These are phyloP conservation scores for Aegle marmelos DNA, from an alignment of 345 rosid species.

Conservation along the genomic window DNA sequence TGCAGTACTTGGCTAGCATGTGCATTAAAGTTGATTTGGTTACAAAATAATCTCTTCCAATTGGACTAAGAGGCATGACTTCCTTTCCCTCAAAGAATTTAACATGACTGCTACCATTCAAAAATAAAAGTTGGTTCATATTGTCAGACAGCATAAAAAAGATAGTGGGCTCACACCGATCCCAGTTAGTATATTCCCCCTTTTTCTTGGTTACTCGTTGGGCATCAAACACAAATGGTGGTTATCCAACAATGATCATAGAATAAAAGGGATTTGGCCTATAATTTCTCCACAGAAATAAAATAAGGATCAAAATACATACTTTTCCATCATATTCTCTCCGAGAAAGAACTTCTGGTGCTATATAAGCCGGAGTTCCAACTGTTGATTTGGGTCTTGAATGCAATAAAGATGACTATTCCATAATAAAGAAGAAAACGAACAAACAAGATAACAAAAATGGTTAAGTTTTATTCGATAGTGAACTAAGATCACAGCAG, in stretches of 20 bases:
- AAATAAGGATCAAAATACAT: not conserved
- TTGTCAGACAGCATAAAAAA: not conserved
- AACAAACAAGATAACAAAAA: conserved; percentile 2
- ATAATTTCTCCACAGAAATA: not conserved
- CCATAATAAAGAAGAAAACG: conserved; percentile 9
- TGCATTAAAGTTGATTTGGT: conserved; percentile 10
- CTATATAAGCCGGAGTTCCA: conserved; percentile 93
- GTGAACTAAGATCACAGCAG: not conserved
- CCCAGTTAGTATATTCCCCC: not conserved
- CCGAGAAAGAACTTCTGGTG: conserved; percentile 88
- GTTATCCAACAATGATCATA: not conserved
- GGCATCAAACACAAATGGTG: conserved; percentile 9
- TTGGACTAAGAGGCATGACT: conserved; percentile 6
- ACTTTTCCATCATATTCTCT: conserved; percentile 89
- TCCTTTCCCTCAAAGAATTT: not conserved
- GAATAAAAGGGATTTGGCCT: not conserved
- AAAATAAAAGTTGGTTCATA: conserved; percentile 1
- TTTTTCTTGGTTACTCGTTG: not conserved
- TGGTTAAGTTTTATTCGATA: not conserved
- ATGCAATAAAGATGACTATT: conserved; percentile 80
- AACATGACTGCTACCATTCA: not conserved
- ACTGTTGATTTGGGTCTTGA: conserved; percentile 94
- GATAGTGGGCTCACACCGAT: conserved; percentile 15
- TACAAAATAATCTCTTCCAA: conserved; percentile 4
- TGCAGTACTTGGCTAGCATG: conserved; percentile 13